Evolutionary conservation across 2,329 filamentous ascomycete genomes (phyloP).

Genomic region (Aureobasidium vineae): DNA sequence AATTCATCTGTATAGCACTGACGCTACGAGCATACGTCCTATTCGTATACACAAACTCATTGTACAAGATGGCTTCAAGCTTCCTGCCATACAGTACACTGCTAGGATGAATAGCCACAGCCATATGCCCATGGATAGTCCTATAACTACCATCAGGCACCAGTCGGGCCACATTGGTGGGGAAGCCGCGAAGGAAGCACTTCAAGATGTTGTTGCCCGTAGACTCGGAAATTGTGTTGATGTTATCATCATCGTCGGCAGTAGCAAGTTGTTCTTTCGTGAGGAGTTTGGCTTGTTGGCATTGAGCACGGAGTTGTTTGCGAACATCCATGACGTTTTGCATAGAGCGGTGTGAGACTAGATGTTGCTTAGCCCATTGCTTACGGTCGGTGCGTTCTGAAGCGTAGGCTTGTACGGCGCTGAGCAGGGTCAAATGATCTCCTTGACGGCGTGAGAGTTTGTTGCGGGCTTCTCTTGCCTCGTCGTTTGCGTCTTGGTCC

Average conservation of each 20-base stretch:
- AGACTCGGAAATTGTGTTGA: slow-evolving; percentile 39
- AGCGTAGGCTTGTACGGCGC: slow-evolving; percentile 60
- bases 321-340: slow-evolving; percentile 64
- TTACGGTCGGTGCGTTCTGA: slow-evolving; percentile 59
- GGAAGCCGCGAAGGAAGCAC: slow-evolving; percentile 59
- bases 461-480: slow-evolving; percentile 55
- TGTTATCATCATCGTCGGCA: slow-evolving; percentile 21
- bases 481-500: slow-evolving; percentile 60
- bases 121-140: slow-evolving; percentile 61
- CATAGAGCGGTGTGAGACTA: slow-evolving; percentile 64
- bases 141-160: slow-evolving; percentile 62
- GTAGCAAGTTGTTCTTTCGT: slow-evolving; percentile 29
- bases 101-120: slow-evolving; percentile 61
- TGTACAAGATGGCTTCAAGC: slow-evolving; percentile 63
- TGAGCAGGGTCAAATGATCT: slow-evolving; percentile 62
- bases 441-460: slow-evolving; percentile 60
- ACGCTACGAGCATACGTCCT: slow-evolving; percentile 62
- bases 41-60: slow-evolving; percentile 65
- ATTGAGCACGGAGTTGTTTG: slow-evolving; percentile 60
- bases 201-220: slow-evolving; percentile 54
- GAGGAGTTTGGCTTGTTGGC: slow-evolving; percentile 47
- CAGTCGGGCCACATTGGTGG: slow-evolving; percentile 59
- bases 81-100: slow-evolving; percentile 60
- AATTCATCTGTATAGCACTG: slow-evolving; percentile 61
- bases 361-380: slow-evolving; percentile 58